Base-by-base conservation (phyloP, 1,284 basidiomycete species). In the Leccinum fallax region DNA sequence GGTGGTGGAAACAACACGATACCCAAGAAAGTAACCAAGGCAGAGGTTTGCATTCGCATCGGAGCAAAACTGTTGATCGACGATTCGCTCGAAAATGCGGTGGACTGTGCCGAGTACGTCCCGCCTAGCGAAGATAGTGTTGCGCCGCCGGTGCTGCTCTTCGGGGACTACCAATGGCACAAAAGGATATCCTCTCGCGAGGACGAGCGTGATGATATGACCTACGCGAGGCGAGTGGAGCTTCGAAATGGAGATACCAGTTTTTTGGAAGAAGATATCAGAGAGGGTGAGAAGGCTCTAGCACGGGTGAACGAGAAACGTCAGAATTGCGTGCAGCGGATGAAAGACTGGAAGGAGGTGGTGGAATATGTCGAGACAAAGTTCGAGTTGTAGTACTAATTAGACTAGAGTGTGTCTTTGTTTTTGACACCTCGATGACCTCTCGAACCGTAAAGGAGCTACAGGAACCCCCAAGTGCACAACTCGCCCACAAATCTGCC, bases 141-240 rank as follows among this genome's bases (percentile, higher is more conserved):
- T 28, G 58, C 58, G 3, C 74, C 83, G 15, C 83, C 80, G 2
- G 86, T 89, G n/a, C 76, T 93, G 38, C 80, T 94, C 6, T 93
- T 93, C 66, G 92, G 91, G n/a, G 76, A 84, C 53, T 92, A 92
- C 67, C 80, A 84, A 57, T 94, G 92, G 92, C 92, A 92, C 74
- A 79, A 77, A 69, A 81, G 84, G 61, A 67, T 79, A 15, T 81
- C 55, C 68, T 24, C 63, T 43, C 73, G 76, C 16, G 74, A 81
- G 58, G 80, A 84, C 61, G 78, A 82, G 58, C 70, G 73, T 58
- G 83, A 89, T 58, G 79, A 84, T 59, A 80, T 88, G 78, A 77
- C 82, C 24, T 92, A 87, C 68, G 82, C 84, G 61, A 80, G 81
- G 68, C 79, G 85, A 60, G 71, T 87, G 28, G 77, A 82, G 63